Evolutionary conservation across 768 basidiomycete species (phyloP), one percentile per base, ranked within the genome.

Genomic region (Pisolithus albus): DNA sequence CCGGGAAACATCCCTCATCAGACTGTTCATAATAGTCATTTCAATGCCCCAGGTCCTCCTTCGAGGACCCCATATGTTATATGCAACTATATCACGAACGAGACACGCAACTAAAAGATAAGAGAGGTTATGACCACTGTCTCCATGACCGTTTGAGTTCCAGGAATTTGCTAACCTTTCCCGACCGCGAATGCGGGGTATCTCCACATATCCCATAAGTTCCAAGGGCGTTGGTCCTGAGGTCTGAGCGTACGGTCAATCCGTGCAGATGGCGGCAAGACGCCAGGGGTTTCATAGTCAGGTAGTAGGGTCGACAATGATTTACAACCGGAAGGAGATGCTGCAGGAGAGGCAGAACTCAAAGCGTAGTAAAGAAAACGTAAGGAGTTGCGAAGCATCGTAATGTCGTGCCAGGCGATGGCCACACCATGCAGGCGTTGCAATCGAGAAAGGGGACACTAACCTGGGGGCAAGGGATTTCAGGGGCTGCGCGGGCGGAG

Each of bases 21-120:
- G 76, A 52, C 81, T 82, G n/a, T 81, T 81, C 13, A 92, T 79
- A 28, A 95, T 77, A 2, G 94, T 94, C 88, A 97, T 91, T 70
- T 90, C 88, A 49, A 93, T 83, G 1, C 93, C 92, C 95, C 95
- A 99, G 6, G 86, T 84, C 63, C 88, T 87, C 62, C 83, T 83
- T 40, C 86, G 83, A 1, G 95, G 93, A 3, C 95, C 95, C 74
- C 82, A 86, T 38, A 97, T 70, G 55, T 85, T 81, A 64, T 96
- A 87, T 7, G 77, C 73, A 44, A 95, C 67, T 23, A 96, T 76
- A 49, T 90, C 92, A 11, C 75, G 70, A 4, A 83, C 81, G 6
- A 83, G 61, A 24, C 59, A 57, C 21, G 68, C 68, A 37, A 57
- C 66, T 68, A 45, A 41, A 21, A 24, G 37, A 9, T 23, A 9